Evolutionary conservation across 805 yeast species (phyloP).

Genomic region (Limtongozyma cylindracea): DNA sequence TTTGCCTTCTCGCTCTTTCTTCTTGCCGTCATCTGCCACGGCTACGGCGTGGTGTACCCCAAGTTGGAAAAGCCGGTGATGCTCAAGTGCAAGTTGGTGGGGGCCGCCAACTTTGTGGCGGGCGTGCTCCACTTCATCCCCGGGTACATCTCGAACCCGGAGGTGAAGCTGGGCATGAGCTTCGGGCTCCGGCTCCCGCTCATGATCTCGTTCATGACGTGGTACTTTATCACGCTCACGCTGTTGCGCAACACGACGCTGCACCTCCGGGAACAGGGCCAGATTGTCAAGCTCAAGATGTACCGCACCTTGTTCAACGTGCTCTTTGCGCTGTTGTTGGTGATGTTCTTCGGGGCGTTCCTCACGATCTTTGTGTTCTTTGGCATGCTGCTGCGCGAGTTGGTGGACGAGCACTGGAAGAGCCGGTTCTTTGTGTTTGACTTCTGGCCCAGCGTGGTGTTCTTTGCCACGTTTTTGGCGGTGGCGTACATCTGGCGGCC

Average conservation of each 20-base stretch:
- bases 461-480: conserved; percentile 60
- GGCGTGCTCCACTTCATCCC: conserved; percentile 10
- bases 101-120: conserved; percentile 12
- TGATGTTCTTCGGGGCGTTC: conserved; percentile 46
- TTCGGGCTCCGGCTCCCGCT: conserved; percentile 34
- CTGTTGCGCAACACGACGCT: conserved; percentile 55
- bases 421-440: conserved; percentile 69
- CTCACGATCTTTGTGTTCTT: conserved; percentile 45
- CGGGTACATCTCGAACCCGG: conserved; percentile 13
- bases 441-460: conserved; percentile 87
- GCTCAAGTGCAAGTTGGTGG: conserved; percentile 26
- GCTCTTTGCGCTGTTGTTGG: conserved; percentile 44
- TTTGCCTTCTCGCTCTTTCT: conserved; percentile 75
- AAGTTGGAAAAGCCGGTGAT: conserved; percentile 51
- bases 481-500: conserved; percentile 94
- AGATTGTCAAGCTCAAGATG: conserved; percentile 72
- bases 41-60: conserved; percentile 86
- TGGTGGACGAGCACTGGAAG: conserved; percentile 80
- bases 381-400: conserved; percentile 49
- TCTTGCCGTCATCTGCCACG: conserved; percentile 63
- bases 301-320: conserved; percentile 58
- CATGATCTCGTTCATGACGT: conserved; percentile 36
- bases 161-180: conserved; percentile 30
- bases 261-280: conserved; percentile 62
- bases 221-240: conserved; percentile 51